A percentile compares a stretch with the other conserved stretches of the same genome.
Evolutionary conservation across 495 filamentous ascomycete genomes (phyloP).

Genomic region (Aspergillus homomorphus): DNA sequence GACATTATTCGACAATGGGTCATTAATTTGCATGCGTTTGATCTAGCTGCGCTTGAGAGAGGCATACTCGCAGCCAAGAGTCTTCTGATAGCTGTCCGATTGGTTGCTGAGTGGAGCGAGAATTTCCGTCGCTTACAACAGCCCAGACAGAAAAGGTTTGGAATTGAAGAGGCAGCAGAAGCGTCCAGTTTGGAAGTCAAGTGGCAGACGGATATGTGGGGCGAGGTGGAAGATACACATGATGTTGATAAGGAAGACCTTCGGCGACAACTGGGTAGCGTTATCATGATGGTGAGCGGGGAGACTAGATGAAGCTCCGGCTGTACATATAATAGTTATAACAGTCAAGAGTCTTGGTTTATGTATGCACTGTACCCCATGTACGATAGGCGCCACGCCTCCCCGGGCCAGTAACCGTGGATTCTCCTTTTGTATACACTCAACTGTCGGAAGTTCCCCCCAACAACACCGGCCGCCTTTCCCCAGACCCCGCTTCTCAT

Average conservation of each 20-base stretch:
- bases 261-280: conserved; percentile 81
- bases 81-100: conserved; percentile 67
- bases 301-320: conserved; percentile 28
- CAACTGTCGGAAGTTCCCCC: not conserved
- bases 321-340: not conserved
- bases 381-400: no score
- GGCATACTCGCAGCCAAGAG: conserved; percentile 83
- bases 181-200: conserved; percentile 79
- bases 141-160: conserved; percentile 38
- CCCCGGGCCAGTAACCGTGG: no score
- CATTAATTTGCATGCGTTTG: conserved; percentile 63
- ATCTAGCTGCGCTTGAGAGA: conserved; percentile 83
- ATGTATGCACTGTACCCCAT: not conserved
- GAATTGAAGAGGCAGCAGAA: conserved; percentile 63
- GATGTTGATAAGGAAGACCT: conserved; percentile 95
- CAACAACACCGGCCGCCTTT: not conserved
- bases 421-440: not conserved
- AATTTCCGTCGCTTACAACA: conserved; percentile 51
- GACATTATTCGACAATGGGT: conserved; percentile 80
- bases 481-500: not conserved
- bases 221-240: conserved; percentile 96
- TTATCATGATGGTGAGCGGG: conserved; percentile 72
- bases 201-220: conserved; percentile 91
- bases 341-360: not conserved
- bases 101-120: conserved; percentile 87